A percentile compares a stretch with the other conserved stretches of the same genome.
These are phyloP conservation scores for Talaromyces funiculosus DNA, from an alignment of 2,329 filamentous ascomycete genomes.

Conservation along the genomic window DNA sequence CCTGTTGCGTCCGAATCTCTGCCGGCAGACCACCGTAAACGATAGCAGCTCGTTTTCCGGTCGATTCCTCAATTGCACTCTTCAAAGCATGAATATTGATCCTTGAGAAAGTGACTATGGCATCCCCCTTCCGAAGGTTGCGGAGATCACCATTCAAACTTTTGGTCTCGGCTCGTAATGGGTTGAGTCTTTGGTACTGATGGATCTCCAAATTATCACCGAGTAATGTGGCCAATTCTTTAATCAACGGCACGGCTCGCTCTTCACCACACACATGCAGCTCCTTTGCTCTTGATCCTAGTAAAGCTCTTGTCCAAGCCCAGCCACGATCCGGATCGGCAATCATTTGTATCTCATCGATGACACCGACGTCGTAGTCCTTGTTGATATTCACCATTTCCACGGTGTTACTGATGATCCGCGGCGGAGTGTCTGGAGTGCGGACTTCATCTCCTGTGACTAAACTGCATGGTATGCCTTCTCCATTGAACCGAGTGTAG, in stretches of 20 bases:
- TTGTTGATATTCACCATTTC: conserved; percentile 69
- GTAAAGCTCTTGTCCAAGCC: conserved; percentile 88
- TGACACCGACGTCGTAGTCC: conserved; percentile 78
- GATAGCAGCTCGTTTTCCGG: conserved; percentile 76
- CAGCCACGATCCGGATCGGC: conserved; percentile 72
- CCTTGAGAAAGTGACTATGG: conserved; percentile 80
- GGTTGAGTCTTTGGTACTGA: conserved; percentile 75
- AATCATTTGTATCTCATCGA: conserved; percentile 99
- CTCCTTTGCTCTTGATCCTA: conserved; percentile 82
- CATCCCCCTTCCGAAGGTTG: conserved; percentile 79
- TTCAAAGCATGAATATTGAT: conserved; percentile 77
- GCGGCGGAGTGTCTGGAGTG: conserved; percentile 53
- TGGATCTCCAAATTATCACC: conserved; percentile 82
- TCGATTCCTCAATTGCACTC: conserved; percentile 66
- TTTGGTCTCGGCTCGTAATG: conserved; percentile 59
- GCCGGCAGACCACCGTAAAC: conserved; percentile 90
- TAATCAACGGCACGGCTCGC: conserved; percentile 70
- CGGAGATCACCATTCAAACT: conserved; percentile 61
- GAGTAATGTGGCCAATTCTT: conserved; percentile 67
- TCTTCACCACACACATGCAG: conserved; percentile 91
- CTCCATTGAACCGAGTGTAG: conserved; percentile 77
- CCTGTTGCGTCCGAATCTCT: conserved; percentile 87
- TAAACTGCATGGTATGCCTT: conserved; percentile 70
- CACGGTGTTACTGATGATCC: conserved; percentile 81
- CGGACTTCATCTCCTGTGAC: conserved; percentile 88